Base-by-base conservation (phyloP, 495 filamentous ascomycete genomes). In the Glarea lozoyensis region DNA sequence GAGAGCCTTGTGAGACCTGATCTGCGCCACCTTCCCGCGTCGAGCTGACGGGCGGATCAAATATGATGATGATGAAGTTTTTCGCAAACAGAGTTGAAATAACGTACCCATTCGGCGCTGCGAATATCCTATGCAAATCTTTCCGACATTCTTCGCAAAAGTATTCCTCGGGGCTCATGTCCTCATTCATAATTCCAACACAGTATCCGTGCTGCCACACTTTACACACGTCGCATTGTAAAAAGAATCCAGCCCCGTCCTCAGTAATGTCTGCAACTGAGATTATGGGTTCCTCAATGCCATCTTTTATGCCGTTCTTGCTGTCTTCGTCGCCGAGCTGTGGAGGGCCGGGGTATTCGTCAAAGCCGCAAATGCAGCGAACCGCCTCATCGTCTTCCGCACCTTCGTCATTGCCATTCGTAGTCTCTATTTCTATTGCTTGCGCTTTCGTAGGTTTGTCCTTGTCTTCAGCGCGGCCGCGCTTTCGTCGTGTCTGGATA, bases 141-240 rank as follows among this genome's bases (percentile, higher is more conserved):
- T 84, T 83, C 50, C 84, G 80, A 61, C 92, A 99, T 62, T 84
- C 72, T 66, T 99, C 92, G 63, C 92, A 99, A 59, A 87, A 97
- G 69, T 99, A 99, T 65, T 96, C 86, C 34, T 97, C 90, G 23
- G 89, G 93, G 57, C 82, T 90, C 59, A 80, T 79, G 41, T 84
- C 81, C 60, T 90, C 87, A 48, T 94, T 87, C 72, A 88, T 88
- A 51, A 99, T 95, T 27, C 92, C 92, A 38, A 99, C 93, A 64
- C 92, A 99, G 43, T 87, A 88, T 57, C 92, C 93, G 55, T 99
- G 92, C 57, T 99, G 92, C 92, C 92, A 99, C 42, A 96, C 92
- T 60, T 95, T 93, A 66, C 92, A 99, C 37, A 77, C 69, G 62
- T 99, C 92, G 75, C 92, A 99, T 67, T 97, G 92, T 47, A 99